phyloP scores from a whole-genome alignment of 2,329 filamentous ascomycete species.

The Colletotrichum sp. region DNA sequence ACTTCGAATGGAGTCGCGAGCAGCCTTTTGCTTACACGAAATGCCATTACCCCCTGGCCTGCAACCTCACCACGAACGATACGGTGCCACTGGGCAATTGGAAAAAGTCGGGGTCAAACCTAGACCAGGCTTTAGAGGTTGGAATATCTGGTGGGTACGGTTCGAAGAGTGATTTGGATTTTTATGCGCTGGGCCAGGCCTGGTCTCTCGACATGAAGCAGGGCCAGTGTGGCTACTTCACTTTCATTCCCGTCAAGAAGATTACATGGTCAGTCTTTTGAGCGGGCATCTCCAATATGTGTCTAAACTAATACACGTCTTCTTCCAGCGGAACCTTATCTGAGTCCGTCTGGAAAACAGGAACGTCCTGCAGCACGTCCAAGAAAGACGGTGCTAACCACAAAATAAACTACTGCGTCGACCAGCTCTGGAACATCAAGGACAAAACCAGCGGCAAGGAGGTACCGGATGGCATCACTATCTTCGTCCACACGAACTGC shows the following conservation, averaged over 20 bases:
- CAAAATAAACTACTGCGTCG: not conserved
- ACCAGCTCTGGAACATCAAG: not conserved
- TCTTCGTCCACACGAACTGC: conserved; percentile 24
- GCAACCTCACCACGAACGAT: conserved; percentile 29
- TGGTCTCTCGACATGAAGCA: not conserved
- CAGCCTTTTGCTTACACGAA: conserved; percentile 38
- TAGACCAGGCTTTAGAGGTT: conserved; percentile 24
- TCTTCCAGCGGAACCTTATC: conserved; percentile 9
- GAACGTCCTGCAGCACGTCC: not conserved
- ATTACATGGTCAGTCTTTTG: not conserved
- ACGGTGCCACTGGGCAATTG: conserved; percentile 35
- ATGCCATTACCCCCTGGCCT: conserved; percentile 35
- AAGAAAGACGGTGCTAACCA: not conserved
- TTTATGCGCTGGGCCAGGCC: not conserved
- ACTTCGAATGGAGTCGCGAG: conserved; percentile 30
- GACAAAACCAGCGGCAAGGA: not conserved
- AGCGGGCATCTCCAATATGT: not conserved
- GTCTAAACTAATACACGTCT: not conserved
- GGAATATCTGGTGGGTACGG: conserved; percentile 20
- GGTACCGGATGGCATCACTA: conserved; percentile 5
- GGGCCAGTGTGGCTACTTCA: conserved; percentile 23
- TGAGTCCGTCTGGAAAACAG: not conserved
- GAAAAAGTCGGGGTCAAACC: not conserved
- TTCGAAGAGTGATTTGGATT: not conserved
- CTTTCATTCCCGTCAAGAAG: conserved; percentile 16